Percentiles rank a stretch among this genome's conserved stretches.
Conservation (phyloP, 768 basidiomycete species). For the Hortiboletus campestris region DNA sequence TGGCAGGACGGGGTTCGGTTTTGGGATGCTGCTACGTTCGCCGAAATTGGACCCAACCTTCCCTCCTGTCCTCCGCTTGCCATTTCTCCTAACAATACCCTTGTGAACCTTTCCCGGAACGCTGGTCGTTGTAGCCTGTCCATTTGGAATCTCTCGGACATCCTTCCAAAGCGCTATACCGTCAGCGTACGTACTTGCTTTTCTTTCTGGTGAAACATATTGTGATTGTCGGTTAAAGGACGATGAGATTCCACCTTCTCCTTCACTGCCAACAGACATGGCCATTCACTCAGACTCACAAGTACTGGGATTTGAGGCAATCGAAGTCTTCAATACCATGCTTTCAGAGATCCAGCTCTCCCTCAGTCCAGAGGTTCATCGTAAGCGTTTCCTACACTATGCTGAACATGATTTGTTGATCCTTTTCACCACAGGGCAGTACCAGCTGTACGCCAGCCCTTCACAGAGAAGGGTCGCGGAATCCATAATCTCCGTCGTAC, state of each 20-base stretch:
- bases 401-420: background rate
- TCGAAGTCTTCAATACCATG: background rate
- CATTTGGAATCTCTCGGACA: background rate
- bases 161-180: constrained; percentile 1
- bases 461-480: background rate
- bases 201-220: background rate
- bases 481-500: background rate
- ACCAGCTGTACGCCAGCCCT: background rate
- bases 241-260: background rate
- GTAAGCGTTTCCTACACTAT: background rate
- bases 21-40: constrained; percentile 4
- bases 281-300: background rate
- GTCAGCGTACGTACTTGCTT: background rate
- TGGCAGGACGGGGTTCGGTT: background rate
- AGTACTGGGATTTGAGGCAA: background rate
- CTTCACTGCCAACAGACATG: background rate
- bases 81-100: constrained; percentile 3
- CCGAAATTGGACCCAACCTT: constrained; percentile 1
- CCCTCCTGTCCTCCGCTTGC: background rate
- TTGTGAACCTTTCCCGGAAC: background rate
- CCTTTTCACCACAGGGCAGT: background rate
- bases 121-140: background rate
- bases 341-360: constrained; percentile 4
- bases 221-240: background rate
- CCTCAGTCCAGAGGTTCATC: background rate